Conservation (phyloP, 352 stramenopile species). For the Globisporangium nagaii region DNA sequence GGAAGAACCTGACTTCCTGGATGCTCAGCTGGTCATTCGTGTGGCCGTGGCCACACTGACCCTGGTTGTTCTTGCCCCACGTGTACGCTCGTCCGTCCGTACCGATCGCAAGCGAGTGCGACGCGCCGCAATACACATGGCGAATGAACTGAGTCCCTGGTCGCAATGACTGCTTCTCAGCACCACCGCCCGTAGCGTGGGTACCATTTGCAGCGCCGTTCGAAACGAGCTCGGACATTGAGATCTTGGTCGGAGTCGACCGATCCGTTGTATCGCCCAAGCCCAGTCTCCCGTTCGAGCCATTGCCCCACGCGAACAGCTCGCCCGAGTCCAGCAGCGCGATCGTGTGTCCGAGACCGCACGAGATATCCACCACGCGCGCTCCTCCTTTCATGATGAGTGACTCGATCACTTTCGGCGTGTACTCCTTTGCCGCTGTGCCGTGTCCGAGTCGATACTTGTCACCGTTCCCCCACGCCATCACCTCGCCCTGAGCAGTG, state of each 20-base stretch:
- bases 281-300: conserved; percentile 76
- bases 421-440: conserved; percentile 67
- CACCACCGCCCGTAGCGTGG: neutral
- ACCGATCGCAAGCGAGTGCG: conserved; percentile 66
- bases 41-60: conserved; percentile 74
- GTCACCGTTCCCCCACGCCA: conserved; percentile 81
- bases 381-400: conserved; percentile 41
- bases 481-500: conserved; percentile 51
- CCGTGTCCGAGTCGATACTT: conserved; percentile 79
- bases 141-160: conserved; percentile 11
- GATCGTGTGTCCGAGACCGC: conserved; percentile 61
- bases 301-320: conserved; percentile 81
- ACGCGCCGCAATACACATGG: conserved; percentile 67
- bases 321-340: conserved; percentile 56
- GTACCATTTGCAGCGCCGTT: neutral
- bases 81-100: conserved; percentile 43
- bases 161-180: neutral
- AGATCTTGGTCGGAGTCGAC: conserved; percentile 30
- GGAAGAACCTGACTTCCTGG: conserved; percentile 52
- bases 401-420: conserved; percentile 51
- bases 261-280: conserved; percentile 75
- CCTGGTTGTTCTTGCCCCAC: conserved; percentile 87
- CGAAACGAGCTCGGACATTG: neutral
- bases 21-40: conserved; percentile 64
- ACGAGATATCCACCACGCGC: conserved; percentile 49